Evolutionary conservation across 495 filamentous ascomycete species (phyloP), one percentile per base, ranked within the genome.

Genomic region (Bombardia bombarda): DNA sequence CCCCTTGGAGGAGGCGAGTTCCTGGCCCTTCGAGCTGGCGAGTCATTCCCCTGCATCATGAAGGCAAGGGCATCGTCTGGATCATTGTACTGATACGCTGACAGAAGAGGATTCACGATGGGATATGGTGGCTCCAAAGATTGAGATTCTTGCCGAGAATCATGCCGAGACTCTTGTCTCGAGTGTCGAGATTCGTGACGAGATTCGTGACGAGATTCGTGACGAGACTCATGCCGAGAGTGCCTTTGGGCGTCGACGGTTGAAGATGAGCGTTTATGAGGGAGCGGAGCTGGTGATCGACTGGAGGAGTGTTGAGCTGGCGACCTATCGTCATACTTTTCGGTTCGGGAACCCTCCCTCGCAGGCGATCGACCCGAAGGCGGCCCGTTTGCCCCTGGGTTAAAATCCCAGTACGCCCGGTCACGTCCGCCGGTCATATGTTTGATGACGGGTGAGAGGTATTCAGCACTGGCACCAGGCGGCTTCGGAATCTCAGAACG

Each of bases 391-490:
- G 38, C 14, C 14, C 41, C 45, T 20, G 46, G 32, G 8, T 50
- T 52, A 26, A 47, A 31, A 42, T 64, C 60, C 35, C 62, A 62
- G 31, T 70, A 70, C 1, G 56, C 50, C 14, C 65, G 52, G n/a
- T 69, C 66, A 4, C 67, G 62, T 14, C 62, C 57, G 14, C 56
- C 52, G 3, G 58, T 53, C 0, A 50, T 47, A 9, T 68, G 53
- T 41, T 60, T 62, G 43, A 67, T 61, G 8, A 63, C 42, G 19
- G 66, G 57, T 5, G 52, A 49, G 7, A 56, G 35, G 24, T 60
- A 62, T 38, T 55, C 58, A 43, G 59, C 61, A 10, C 65, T 61
- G 7, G 21, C 17, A 9, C 39, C 17, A 13, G 42, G 23, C 16
- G 40, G 38, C 19, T 36, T 41, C 13, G 43, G 24, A 32, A 42